These are phyloP conservation scores for Suillus occidentalis DNA, from an alignment of 768 basidiomycete species.

Conservation along the genomic window DNA sequence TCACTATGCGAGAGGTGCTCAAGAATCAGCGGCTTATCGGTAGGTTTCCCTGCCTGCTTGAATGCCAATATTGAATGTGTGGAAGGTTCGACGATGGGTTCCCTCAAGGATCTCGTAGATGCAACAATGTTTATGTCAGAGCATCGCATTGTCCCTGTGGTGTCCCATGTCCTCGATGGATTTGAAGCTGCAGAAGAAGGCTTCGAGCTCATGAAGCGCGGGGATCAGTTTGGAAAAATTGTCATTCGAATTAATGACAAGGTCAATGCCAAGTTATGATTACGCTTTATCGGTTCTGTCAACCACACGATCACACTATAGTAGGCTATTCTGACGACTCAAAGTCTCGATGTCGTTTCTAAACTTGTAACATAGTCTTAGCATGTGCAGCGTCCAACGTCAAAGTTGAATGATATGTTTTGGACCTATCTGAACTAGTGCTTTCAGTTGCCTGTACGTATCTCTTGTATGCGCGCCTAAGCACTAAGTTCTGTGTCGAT, in stretches of 20 bases:
- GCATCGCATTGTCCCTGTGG: constrained; percentile 67
- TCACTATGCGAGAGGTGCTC: constrained; percentile 80
- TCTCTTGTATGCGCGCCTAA: not conserved
- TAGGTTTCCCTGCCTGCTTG: constrained; percentile 28
- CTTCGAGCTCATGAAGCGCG: constrained; percentile 63
- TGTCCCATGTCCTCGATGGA: constrained; percentile 70
- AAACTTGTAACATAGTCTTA: not conserved
- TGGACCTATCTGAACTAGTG: too few relatives aligned
- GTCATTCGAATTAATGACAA: constrained; percentile 48
- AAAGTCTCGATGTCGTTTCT: not conserved
- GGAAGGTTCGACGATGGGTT: constrained; percentile 76
- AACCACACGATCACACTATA: not conserved
- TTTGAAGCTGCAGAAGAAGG: constrained; percentile 65
- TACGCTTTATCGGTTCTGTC: not conserved
- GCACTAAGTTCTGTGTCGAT: not conserved
- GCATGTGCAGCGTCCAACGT: not conserved
- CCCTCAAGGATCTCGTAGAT: constrained; percentile 66
- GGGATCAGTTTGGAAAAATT: constrained; percentile 78
- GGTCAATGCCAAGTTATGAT: constrained; percentile 10
- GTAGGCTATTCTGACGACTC: not conserved
- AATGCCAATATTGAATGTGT: not conserved
- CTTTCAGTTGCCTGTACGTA: not conserved
- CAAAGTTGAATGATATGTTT: too few relatives aligned
- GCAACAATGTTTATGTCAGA: constrained; percentile 69
- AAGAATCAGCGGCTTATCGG: constrained; percentile 75